phyloP scores from a whole-genome alignment of 1,139 yeast species.

The Geotrichum macrosporum region DNA sequence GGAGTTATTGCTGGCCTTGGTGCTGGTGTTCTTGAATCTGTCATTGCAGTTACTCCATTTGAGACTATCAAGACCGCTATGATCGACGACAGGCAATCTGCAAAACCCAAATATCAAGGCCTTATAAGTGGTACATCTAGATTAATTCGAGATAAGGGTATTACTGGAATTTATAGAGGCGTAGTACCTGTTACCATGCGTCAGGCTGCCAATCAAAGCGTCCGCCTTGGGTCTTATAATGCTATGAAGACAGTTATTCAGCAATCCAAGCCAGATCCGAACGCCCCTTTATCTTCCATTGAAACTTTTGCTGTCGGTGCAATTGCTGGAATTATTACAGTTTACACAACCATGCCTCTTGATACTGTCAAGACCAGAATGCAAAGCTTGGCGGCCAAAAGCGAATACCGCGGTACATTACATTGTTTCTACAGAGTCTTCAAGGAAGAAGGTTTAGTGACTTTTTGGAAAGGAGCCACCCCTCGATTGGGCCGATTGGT shows the following conservation, averaged over 20 bases:
- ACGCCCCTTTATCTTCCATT: conserved; percentile 67
- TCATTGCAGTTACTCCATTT: conserved; percentile 92
- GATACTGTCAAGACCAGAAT: conserved; percentile 97
- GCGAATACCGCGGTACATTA: conserved; percentile 64
- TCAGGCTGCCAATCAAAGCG: conserved; percentile 95
- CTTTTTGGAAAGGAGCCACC: conserved; percentile 98
- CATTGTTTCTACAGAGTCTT: conserved; percentile 79
- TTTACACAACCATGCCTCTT: conserved; percentile 94
- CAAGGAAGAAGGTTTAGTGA: conserved; percentile 81
- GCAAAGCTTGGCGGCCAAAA: conserved; percentile 85
- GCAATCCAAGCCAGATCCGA: conserved; percentile 48
- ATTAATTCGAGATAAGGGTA: conserved; percentile 71
- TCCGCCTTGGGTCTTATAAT: conserved; percentile 87
- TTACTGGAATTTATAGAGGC: conserved; percentile 82
- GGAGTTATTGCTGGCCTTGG: conserved; percentile 95
- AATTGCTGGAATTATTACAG: conserved; percentile 88
- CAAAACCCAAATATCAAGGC: conserved; percentile 71
- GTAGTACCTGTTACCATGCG: conserved; percentile 88
- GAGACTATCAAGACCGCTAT: conserved; percentile 95
- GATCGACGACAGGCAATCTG: conserved; percentile 82
- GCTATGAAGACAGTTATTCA: conserved; percentile 80
- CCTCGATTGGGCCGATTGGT: conserved; percentile 91
- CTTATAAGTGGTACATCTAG: conserved; percentile 56
- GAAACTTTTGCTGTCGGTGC: conserved; percentile 89
- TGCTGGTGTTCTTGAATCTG: conserved; percentile 89